Percentiles rank a stretch among this genome's conserved stretches.
Evolutionary conservation across 192 early-diverging fungal genomes (phyloP).

Genomic region (Backusella australiensis): DNA sequence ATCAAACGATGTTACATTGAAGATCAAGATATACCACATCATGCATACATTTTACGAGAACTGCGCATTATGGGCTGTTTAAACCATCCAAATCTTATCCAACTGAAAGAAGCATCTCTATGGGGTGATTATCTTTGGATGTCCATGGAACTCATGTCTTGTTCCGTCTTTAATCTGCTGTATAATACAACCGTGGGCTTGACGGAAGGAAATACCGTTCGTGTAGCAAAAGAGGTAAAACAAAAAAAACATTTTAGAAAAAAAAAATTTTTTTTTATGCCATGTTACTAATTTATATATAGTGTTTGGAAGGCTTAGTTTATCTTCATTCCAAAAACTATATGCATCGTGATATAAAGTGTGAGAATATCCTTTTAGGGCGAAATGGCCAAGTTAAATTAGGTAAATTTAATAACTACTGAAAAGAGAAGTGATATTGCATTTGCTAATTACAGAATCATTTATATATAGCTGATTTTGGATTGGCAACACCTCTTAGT

Average conservation of each 20-base stretch:
- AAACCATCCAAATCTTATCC: constrained; percentile 33
- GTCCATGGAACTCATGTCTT: constrained; percentile 41
- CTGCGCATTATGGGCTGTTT: constrained; percentile 42
- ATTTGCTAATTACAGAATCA: not conserved
- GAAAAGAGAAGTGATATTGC: not conserved
- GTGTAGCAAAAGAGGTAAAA: constrained; percentile 35
- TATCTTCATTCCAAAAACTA: constrained; percentile 43
- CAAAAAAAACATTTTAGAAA: not conserved
- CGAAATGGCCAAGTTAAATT: constrained; percentile 43
- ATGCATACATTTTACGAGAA: constrained; percentile 39
- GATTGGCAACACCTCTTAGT: constrained; percentile 31
- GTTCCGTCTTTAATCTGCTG: constrained; percentile 41
- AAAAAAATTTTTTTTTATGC: not conserved
- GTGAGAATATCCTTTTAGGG: constrained; percentile 42
- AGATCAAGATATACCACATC: constrained; percentile 38
- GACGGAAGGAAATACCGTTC: constrained; percentile 35
- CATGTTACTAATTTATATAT: not conserved
- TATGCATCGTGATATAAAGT: constrained; percentile 52
- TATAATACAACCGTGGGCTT: constrained; percentile 39
- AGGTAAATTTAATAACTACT: constrained; percentile 15
- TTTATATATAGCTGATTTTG: constrained; percentile 27
- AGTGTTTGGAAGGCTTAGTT: constrained; percentile 41
- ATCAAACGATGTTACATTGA: constrained; percentile 44
- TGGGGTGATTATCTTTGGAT: constrained; percentile 43
- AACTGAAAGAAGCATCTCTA: constrained; percentile 33